phyloP scores from a whole-genome alignment of 345 rosid species.

The Melastoma malabathricum region DNA sequence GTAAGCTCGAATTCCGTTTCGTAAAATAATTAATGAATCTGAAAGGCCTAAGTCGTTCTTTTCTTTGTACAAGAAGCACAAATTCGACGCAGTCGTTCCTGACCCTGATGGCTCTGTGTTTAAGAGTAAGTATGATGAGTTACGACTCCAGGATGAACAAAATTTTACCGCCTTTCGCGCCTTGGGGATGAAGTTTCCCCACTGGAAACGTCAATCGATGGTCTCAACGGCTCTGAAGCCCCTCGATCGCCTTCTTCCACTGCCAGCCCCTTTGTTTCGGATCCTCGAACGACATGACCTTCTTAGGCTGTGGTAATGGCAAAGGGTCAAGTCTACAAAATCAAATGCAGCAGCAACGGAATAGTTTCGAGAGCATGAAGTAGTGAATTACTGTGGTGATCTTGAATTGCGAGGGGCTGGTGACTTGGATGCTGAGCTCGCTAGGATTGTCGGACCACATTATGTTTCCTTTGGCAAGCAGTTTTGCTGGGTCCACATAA shows the following conservation, averaged over 20 bases:
- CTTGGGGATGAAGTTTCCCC: not conserved
- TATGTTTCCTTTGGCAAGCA: constrained; percentile 61
- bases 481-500: constrained; percentile 78
- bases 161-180: too few relatives aligned
- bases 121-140: too few relatives aligned
- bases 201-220: too few relatives aligned
- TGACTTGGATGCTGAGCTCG: constrained; percentile 77
- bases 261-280: constrained; percentile 80
- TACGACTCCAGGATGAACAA: too few relatives aligned
- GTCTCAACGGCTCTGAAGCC: constrained; percentile 71
- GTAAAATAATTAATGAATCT: too few relatives aligned
- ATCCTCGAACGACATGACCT: constrained; percentile 86
- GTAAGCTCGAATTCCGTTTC: too few relatives aligned
- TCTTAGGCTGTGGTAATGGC: constrained; percentile 60
- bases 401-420: constrained; percentile 75
- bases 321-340: not conserved
- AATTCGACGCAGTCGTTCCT: too few relatives aligned
- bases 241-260: constrained; percentile 94
- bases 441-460: constrained; percentile 87
- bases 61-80: too few relatives aligned
- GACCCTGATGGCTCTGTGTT: too few relatives aligned
- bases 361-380: too few relatives aligned
- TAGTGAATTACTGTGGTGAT: constrained; percentile 57
- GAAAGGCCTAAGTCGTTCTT: too few relatives aligned
- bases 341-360: too few relatives aligned